Evolutionary conservation across 1,284 basidiomycete genomes (phyloP).

Genomic region (Apiotrichum gracile): DNA sequence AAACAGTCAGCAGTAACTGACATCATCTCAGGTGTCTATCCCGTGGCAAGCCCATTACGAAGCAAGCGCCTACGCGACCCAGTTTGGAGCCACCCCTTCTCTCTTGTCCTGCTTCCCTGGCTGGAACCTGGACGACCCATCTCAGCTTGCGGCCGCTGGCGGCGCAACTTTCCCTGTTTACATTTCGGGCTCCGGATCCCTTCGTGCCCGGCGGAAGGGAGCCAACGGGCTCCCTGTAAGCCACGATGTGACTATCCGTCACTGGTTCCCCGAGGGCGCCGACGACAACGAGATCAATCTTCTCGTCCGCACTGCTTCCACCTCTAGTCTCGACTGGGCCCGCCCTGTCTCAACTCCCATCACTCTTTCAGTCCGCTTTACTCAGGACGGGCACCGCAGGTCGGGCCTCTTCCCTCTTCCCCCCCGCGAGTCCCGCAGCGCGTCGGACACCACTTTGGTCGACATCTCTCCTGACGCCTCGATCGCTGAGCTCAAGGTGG

Average conservation of each 20-base stretch:
- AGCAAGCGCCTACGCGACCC: conserved; percentile 28
- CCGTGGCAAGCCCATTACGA: conserved; percentile 38
- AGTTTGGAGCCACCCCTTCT: conserved; percentile 26
- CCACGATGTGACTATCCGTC: conserved; percentile 7
- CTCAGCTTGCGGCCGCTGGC: conserved; percentile 22
- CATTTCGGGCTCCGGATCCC: conserved; percentile 3
- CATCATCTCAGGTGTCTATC: conserved; percentile 31
- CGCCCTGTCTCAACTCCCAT: neutral
- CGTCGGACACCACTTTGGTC: conserved; percentile 22
- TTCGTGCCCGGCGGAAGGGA: conserved; percentile 1
- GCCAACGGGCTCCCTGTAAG: neutral
- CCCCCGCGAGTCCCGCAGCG: neutral
- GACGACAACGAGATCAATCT: conserved; percentile 18
- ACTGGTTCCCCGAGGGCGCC: conserved; percentile 17
- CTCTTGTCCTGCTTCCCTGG: conserved; percentile 38
- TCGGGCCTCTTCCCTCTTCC: neutral
- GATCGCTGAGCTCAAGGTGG: conserved; percentile 34
- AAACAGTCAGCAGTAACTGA: neutral
- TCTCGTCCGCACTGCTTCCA: conserved; percentile 24
- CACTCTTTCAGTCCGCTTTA: conserved; percentile 9
- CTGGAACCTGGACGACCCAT: conserved; percentile 39
- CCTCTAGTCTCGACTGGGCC: conserved; percentile 5
- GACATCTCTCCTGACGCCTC: conserved; percentile 28
- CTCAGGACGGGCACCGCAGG: neutral
- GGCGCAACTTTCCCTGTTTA: conserved; percentile 6